Percentiles rank a stretch among this genome's conserved stretches.
These are phyloP conservation scores for Knoxdaviesia proteae DNA, from an alignment of 2,329 filamentous ascomycete species.

Conservation along the genomic window DNA sequence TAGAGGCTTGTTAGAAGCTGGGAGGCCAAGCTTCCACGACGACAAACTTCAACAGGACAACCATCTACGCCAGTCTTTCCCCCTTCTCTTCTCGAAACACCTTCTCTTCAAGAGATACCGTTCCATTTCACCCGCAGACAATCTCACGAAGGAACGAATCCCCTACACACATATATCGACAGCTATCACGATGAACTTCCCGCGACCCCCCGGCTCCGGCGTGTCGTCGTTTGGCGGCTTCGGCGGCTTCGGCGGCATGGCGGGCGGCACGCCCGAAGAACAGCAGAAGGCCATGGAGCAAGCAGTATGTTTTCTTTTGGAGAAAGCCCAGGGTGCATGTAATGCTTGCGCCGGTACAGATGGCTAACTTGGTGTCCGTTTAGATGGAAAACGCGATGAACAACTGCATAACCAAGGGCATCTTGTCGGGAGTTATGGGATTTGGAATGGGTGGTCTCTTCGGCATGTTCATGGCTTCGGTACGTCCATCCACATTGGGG, in stretches of 20 bases:
- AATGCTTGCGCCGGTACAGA: background rate
- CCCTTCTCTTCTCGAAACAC: too few relatives aligned
- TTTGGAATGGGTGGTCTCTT: conserved; percentile 89
- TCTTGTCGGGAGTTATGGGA: conserved; percentile 78
- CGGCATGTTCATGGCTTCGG: conserved; percentile 93
- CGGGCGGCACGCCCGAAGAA: conserved; percentile 3
- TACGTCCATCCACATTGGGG: conserved; percentile 23
- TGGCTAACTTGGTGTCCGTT: background rate
- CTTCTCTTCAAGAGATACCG: too few relatives aligned
- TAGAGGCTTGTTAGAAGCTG: too few relatives aligned
- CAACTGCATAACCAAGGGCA: conserved; percentile 74
- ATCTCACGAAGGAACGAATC: background rate
- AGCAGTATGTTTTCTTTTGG: conserved; percentile 2
- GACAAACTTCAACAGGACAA: too few relatives aligned
- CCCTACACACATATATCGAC: background rate
- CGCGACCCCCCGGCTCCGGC: background rate
- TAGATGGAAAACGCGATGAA: conserved; percentile 77
- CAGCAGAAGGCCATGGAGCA: conserved; percentile 6
- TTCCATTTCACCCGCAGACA: too few relatives aligned
- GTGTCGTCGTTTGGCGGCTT: background rate
- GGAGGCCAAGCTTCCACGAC: too few relatives aligned
- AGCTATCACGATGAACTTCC: conserved; percentile 2
- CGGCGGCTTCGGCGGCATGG: background rate
- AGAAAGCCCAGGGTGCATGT: background rate
- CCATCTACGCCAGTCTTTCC: too few relatives aligned